Percentiles rank a stretch among this genome's conserved stretches.
Conservation (phyloP, 306 rosid genomes). For the Cyamopsis tetragonoloba region DNA sequence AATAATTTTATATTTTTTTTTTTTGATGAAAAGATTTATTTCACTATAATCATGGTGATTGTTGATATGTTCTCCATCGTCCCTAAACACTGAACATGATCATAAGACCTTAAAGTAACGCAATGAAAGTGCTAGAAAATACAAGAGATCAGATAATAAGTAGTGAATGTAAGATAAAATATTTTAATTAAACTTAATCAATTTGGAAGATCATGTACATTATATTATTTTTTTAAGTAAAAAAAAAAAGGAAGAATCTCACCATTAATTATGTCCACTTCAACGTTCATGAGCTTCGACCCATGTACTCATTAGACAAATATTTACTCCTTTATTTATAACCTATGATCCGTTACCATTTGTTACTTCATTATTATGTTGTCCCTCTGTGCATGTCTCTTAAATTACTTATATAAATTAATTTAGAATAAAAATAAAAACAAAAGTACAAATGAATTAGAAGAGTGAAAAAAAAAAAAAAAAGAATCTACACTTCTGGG, state of each 20-base stretch:
- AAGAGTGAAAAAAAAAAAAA: not conserved
- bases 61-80: not conserved
- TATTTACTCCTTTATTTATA: not conserved
- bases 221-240: not conserved
- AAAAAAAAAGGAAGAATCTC: not conserved
- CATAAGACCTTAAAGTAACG: constrained; percentile 13
- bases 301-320: constrained; percentile 15
- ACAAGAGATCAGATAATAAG: not conserved
- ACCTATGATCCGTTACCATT: not conserved
- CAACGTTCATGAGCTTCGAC: constrained; percentile 1
- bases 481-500: not conserved
- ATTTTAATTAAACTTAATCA: not conserved
- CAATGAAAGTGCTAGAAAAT: constrained; percentile 1
- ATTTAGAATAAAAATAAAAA: not conserved
- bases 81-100: constrained; percentile 13
- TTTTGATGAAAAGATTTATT: not conserved
- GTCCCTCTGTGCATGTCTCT: too few relatives aligned
- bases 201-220: not conserved
- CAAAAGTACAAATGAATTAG: not conserved
- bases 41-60: not conserved
- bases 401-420: too few relatives aligned
- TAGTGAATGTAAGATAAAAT: not conserved
- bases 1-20: not conserved
- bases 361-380: not conserved
- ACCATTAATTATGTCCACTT: constrained; percentile 10